Evolutionary conservation across 148 eudicot genomes (phyloP), one percentile per base, ranked within the genome.

Genomic region (Nepenthes mirabilis): DNA sequence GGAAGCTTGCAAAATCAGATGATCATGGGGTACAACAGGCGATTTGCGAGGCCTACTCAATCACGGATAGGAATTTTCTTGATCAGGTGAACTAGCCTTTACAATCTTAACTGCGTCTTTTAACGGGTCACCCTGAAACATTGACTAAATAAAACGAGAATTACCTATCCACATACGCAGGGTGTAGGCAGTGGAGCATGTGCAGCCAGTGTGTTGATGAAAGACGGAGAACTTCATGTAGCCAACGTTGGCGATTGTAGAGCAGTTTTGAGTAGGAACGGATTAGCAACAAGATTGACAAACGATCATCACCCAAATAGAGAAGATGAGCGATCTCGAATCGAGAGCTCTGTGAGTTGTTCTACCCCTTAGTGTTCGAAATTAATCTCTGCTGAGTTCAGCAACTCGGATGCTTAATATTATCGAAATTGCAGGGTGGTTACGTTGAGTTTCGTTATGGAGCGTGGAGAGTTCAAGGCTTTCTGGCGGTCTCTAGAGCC

Each of bases 171-270:
- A 5, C 12, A 5, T 6, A 10, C 11, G 52, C 13, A 49, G 52
- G 75, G 64, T 45, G 67, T 70, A 65, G 67, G 64, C 47, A 80
- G 91, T 32, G 91, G 91, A 63, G 82, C 87, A 32, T 82, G 87
- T 60, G 70, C 77, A 12, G 75, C 77, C 33, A 75, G 85, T 47
- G 91, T 79, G 43, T 68, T 85, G n/a, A 1, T 85, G 2, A 74
- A 60, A 45, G 56, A 78, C 9, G 79, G 81, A 11, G 64, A 68
- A 14, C 54, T 85, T 2, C 62, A 75, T 9, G 71, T 68, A 32
- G 78, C 91, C 1, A 85, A 82, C 47, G 85, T 74, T 33, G 91
- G 91, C 1, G 91, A 85, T 62, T 85, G 91, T 70, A 76, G 81
- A 48, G 88, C 75, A 12, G 87, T 85, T 47, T 14, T 85, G 66